These are phyloP conservation scores for Favolaschia claudopus DNA, from an alignment of 768 basidiomycete genomes.

Conservation along the genomic window DNA sequence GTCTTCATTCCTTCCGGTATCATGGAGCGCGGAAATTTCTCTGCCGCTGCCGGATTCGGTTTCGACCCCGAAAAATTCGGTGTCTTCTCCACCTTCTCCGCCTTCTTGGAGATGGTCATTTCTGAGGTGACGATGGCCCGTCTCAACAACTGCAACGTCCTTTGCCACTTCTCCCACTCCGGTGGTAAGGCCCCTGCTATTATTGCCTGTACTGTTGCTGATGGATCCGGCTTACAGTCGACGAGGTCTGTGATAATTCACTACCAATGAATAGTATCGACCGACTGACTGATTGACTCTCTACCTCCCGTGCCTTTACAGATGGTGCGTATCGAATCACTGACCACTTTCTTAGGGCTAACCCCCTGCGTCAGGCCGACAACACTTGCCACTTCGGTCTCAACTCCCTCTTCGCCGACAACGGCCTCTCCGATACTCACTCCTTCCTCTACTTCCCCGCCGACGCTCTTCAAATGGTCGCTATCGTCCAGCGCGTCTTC, in stretches of 20 bases:
- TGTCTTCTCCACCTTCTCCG: conserved; percentile 90
- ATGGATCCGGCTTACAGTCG: conserved; percentile 49
- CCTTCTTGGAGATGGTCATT: conserved; percentile 90
- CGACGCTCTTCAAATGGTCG: conserved; percentile 81
- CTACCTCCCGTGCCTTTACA: conserved; percentile 20
- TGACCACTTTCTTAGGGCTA: neutral
- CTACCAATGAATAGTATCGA: neutral
- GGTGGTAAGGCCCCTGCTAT: conserved; percentile 58
- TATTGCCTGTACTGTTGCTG: neutral
- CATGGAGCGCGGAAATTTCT: conserved; percentile 87
- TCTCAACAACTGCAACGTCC: conserved; percentile 86
- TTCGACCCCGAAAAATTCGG: conserved; percentile 84
- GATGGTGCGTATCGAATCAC: conserved; percentile 55
- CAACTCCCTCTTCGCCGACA: conserved; percentile 90
- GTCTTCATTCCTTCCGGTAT: conserved; percentile 87
- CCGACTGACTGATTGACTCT: neutral
- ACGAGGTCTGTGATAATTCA: conserved; percentile 53
- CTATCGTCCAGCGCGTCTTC: conserved; percentile 79
- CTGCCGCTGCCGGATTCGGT: conserved; percentile 87
- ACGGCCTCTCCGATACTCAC: conserved; percentile 81
- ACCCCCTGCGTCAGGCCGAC: conserved; percentile 34
- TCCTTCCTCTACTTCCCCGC: conserved; percentile 91
- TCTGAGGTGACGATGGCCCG: conserved; percentile 95
- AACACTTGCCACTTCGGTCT: conserved; percentile 73
- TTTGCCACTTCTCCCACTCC: conserved; percentile 90